A percentile compares a stretch with the other conserved stretches of the same genome.
Conservation (phyloP, 1,284 basidiomycete genomes). For the Peniophora sp. region DNA sequence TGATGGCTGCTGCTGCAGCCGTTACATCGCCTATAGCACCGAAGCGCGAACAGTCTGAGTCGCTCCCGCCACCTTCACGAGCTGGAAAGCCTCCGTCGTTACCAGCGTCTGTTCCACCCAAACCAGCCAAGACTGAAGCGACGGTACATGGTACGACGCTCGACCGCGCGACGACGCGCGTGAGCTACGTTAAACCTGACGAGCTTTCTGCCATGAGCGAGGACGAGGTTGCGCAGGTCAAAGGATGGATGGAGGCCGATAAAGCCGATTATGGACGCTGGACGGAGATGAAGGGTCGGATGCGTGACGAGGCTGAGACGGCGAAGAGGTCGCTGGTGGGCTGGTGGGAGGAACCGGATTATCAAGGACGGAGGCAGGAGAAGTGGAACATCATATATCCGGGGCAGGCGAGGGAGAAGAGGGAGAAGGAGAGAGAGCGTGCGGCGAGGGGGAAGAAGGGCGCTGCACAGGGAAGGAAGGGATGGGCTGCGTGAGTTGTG, state of each 20-base stretch:
- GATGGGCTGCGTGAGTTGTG: slow-evolving; percentile 7
- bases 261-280: slow-evolving; percentile 38
- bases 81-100: neutral
- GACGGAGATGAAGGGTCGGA: slow-evolving; percentile 35
- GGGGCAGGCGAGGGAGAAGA: slow-evolving; percentile 36
- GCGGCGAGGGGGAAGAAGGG: slow-evolving; percentile 58
- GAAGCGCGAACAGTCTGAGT: neutral
- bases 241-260: slow-evolving; percentile 45
- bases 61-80: neutral
- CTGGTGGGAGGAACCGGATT: slow-evolving; percentile 17
- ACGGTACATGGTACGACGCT: slow-evolving; percentile 22
- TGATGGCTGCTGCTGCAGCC: neutral
- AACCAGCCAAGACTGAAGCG: slow-evolving; percentile 6
- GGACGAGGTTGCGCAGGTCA: slow-evolving; percentile 37
- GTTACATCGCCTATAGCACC: neutral
- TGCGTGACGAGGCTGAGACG: slow-evolving; percentile 31
- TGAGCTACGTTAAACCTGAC: slow-evolving; percentile 55
- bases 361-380: slow-evolving; percentile 19
- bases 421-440: slow-evolving; percentile 54
- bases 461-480: slow-evolving; percentile 12
- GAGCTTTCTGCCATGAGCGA: slow-evolving; percentile 47
- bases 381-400: slow-evolving; percentile 68
- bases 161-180: slow-evolving; percentile 55
- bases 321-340: slow-evolving; percentile 17
- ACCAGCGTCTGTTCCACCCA: slow-evolving; percentile 8